phyloP scores from a whole-genome alignment of 2,329 filamentous ascomycete species.

The Fusarium heterosporum region DNA sequence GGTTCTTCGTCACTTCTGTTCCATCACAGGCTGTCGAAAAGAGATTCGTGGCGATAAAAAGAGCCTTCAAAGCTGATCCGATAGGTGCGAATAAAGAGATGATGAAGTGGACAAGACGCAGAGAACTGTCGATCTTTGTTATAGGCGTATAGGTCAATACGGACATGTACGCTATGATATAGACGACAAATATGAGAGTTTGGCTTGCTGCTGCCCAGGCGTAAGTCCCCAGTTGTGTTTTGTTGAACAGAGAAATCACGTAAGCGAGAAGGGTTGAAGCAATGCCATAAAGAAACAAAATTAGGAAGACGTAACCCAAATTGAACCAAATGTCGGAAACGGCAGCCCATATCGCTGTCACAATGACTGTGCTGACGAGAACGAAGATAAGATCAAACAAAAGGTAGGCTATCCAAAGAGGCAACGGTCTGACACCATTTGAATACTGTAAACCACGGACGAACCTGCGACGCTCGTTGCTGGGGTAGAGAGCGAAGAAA shows the following conservation, averaged over 20 bases:
- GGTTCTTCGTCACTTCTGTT: conserved; percentile 71
- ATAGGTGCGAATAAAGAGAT: conserved; percentile 81
- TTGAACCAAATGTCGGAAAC: conserved; percentile 78
- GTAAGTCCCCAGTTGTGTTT: conserved; percentile 84
- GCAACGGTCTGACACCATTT: conserved; percentile 85
- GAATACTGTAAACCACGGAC: conserved; percentile 90
- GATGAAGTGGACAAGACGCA: conserved; percentile 79
- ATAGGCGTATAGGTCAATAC: conserved; percentile 81
- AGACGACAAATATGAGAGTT: conserved; percentile 76
- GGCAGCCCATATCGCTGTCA: conserved; percentile 75
- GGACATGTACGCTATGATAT: conserved; percentile 77
- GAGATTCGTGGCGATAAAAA: conserved; percentile 84
- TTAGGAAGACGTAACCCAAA: conserved; percentile 82
- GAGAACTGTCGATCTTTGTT: conserved; percentile 72
- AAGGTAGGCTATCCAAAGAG: conserved; percentile 87
- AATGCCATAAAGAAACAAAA: conserved; percentile 84
- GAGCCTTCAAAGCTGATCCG: conserved; percentile 76
- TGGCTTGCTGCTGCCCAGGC: conserved; percentile 84
- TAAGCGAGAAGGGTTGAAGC: conserved; percentile 82
- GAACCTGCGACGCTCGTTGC: conserved; percentile 81
- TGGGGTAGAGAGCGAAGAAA: conserved; percentile 90
- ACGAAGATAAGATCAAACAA: conserved; percentile 84
- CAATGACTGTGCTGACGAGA: conserved; percentile 71
- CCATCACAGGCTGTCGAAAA: conserved; percentile 83
- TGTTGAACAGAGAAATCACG: conserved; percentile 81